Conservation (phyloP, 139 green algal species). For the Chlorella sp. region DNA sequence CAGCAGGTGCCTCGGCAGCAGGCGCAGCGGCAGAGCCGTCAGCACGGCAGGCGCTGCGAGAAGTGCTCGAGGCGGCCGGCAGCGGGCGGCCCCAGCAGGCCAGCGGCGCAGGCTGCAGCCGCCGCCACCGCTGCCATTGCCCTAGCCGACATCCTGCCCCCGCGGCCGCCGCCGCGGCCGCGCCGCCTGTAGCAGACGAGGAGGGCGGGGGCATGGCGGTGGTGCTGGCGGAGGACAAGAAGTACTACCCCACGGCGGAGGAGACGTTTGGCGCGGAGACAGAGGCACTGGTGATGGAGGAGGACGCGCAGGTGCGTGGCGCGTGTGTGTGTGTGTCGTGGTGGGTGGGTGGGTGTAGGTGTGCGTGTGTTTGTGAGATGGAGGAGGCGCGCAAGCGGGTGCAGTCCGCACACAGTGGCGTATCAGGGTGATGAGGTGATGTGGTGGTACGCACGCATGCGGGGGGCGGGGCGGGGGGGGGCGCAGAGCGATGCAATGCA, state of each 20-base stretch:
- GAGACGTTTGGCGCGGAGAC: constrained; percentile 92
- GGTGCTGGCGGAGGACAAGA: constrained; percentile 98
- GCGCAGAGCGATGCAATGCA: too few relatives aligned
- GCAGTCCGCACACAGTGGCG: constrained; percentile 70
- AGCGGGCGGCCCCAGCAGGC: too few relatives aligned
- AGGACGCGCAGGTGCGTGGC: constrained; percentile 87
- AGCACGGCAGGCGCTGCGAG: too few relatives aligned
- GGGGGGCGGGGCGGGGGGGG: too few relatives aligned
- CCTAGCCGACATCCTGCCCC: too few relatives aligned
- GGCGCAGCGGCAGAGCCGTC: too few relatives aligned
- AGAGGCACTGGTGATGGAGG: constrained; percentile 96
- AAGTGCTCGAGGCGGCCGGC: too few relatives aligned
- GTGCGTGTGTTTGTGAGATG: constrained; percentile 6
- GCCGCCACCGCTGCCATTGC: neutral
- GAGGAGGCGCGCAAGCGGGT: neutral
- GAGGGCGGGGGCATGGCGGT: constrained; percentile 66
- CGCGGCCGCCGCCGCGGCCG: neutral
- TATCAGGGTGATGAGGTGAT: too few relatives aligned
- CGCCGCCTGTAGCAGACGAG: constrained; percentile 17
- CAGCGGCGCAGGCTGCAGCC: too few relatives aligned
- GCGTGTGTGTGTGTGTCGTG: neutral
- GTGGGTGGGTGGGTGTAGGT: neutral
- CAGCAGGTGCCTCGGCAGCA: too few relatives aligned
- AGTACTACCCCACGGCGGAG: constrained; percentile 97
- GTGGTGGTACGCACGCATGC: too few relatives aligned